Base-by-base conservation (phyloP, 2,329 filamentous ascomycete species). In the Phaeomoniella chlamydospora region DNA sequence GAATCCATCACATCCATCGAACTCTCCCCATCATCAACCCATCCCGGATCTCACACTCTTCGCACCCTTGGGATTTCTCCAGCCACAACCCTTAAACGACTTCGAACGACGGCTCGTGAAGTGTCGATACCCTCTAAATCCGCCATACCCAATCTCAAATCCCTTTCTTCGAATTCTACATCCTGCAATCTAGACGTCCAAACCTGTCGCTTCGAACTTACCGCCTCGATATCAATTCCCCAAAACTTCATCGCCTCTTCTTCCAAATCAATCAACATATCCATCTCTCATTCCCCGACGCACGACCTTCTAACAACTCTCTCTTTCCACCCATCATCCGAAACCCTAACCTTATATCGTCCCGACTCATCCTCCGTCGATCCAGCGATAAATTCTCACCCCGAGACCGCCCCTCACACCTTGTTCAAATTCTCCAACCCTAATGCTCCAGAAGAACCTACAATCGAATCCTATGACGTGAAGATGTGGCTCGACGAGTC, bases 1-100 rank as follows among this genome's bases (percentile, higher is more conserved):
- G 37, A 49, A 5, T 48, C 54, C 1, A 62, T 70, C 33, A 59
- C 56, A 0, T 67, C 58, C 2, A 49, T 68, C 29, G 56, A 64
- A 18, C 37, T 36, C 2, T 38, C 51, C 14, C 18, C 39, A 2
- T 42, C 52, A 29, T 15, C 30, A 1, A 36, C 50, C 15, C 22
- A 33, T n/a, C 12, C 42, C n/a, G 51, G 51, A 1, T 53, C 52
- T 1, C 59, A 45, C 32, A 65, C 55, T 0, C 38, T 67, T 2
- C 53, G 58, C n/a, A 68, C 65, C 0, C 42, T 70, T 22, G 57
- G 57, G 0, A 56, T 62, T 12, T 37, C 36, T 3, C 53, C 53
- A 2, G 54, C 37, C 36, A 33, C 46, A 47, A 39, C 37, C 5
- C 29, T 55, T 1, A 34, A 48, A n/a, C 36, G 33, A 10, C 40